A percentile compares a stretch with the other conserved stretches of the same genome.
phyloP scores from a whole-genome alignment of 164 flowering plant genomes.

The Chimonanthus salicifolius region DNA sequence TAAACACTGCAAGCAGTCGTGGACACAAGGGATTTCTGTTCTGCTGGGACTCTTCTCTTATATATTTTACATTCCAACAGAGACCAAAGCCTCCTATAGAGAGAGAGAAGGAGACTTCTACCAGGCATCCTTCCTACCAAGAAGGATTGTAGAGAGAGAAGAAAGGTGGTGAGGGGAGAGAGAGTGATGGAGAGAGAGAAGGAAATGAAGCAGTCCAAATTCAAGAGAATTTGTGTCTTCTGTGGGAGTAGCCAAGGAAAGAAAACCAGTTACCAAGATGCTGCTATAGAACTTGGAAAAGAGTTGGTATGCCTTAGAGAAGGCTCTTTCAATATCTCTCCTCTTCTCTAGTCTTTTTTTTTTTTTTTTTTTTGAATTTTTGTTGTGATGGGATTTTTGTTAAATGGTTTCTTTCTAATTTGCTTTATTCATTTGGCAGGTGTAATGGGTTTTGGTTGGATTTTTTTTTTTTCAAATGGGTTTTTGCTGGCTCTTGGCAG shows the following conservation, averaged over 20 bases:
- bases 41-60: no score
- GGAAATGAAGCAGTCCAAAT: slow-evolving; percentile 55
- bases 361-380: neutral
- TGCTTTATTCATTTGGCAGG: neutral
- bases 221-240: slow-evolving; percentile 91
- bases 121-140: neutral
- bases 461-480: neutral
- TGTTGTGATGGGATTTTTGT: neutral
- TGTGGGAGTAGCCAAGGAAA: slow-evolving; percentile 98
- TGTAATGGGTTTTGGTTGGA: neutral
- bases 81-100: neutral
- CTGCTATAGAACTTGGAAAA: slow-evolving; percentile 87
- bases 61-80: no score
- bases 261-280: slow-evolving; percentile 87
- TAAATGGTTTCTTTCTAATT: neutral
- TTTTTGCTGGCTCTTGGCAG: neutral
- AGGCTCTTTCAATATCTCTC: neutral
- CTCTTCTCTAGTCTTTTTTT: neutral
- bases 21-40: neutral
- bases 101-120: neutral
- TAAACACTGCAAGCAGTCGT: no score
- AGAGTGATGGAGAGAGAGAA: slow-evolving; percentile 45
- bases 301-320: slow-evolving; percentile 57
- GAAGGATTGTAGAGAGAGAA: neutral
- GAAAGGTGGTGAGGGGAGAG: slow-evolving; percentile 1